phyloP scores from a whole-genome alignment of 805 yeast genomes.

The Phaffomyces antillensis region DNA sequence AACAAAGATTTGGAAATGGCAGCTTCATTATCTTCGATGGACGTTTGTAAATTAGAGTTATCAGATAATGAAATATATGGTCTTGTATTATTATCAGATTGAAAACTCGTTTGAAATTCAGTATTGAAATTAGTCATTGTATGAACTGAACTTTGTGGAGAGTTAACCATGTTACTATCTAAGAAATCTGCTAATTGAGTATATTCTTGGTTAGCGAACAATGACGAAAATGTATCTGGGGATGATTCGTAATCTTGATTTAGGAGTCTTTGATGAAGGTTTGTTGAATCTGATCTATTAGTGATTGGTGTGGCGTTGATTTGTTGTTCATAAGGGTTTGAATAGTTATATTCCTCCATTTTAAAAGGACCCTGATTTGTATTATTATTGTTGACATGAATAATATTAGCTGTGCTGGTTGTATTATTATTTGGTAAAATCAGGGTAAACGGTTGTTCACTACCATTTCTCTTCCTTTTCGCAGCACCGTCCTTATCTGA shows the following conservation, averaged over 20 bases:
- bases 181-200: conserved; percentile 33
- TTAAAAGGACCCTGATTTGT: background rate
- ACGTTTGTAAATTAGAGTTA: conserved; percentile 14
- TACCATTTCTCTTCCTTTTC: too few relatives aligned
- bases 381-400: background rate
- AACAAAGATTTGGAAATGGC: conserved; percentile 8
- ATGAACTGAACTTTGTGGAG: conserved; percentile 18
- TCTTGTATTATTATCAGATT: conserved; percentile 22
- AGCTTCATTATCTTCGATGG: conserved; percentile 2
- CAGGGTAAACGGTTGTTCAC: background rate
- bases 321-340: background rate
- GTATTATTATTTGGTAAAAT: background rate
- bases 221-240: conserved; percentile 23
- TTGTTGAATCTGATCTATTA: background rate
- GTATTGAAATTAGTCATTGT: conserved; percentile 11
- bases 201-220: conserved; percentile 36
- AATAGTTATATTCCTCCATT: background rate
- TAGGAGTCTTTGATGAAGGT: conserved; percentile 1
- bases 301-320: too few relatives aligned
- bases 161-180: conserved; percentile 14
- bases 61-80: conserved; percentile 24
- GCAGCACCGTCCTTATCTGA: too few relatives aligned
- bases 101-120: conserved; percentile 23
- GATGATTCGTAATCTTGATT: conserved; percentile 12
- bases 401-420: too few relatives aligned